Percentiles rank a stretch among this genome's conserved stretches.
These are phyloP conservation scores for Rhizoclosmatium sp. DNA, from an alignment of 192 early-diverging fungal genomes.

Conservation along the genomic window DNA sequence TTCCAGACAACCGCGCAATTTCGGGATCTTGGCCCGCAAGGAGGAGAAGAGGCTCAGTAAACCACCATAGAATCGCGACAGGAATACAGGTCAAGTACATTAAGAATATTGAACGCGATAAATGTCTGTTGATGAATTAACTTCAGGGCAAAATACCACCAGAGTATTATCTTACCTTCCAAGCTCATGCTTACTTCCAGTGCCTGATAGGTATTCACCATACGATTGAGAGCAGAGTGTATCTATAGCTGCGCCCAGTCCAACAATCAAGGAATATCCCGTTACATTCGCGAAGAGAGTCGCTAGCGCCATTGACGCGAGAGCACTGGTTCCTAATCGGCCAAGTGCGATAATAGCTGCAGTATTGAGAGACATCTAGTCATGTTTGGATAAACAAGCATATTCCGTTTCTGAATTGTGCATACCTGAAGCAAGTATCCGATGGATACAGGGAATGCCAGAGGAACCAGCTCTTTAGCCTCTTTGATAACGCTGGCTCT, in stretches of 20 bases:
- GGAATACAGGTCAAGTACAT: slow-evolving; percentile 73
- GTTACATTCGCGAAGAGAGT: slow-evolving; percentile 57
- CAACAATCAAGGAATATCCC: slow-evolving; percentile 50
- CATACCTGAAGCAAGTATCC: slow-evolving; percentile 30
- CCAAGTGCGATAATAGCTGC: slow-evolving; percentile 27
- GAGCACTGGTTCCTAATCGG: slow-evolving; percentile 45
- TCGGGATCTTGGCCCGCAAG: slow-evolving; percentile 76
- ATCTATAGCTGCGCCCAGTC: slow-evolving; percentile 59
- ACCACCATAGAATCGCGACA: slow-evolving; percentile 74
- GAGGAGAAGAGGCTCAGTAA: slow-evolving; percentile 73
- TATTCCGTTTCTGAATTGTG: neutral
- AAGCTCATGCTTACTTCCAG: slow-evolving; percentile 41
- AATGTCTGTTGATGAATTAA: slow-evolving; percentile 40
- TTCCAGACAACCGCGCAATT: slow-evolving; percentile 71
- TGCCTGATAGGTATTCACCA: slow-evolving; percentile 31
- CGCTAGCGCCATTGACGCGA: slow-evolving; percentile 46
- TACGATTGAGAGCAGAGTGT: slow-evolving; percentile 60
- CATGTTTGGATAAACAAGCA: neutral
- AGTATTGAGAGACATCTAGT: neutral
- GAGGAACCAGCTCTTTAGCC: slow-evolving; percentile 6
- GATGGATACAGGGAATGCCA: slow-evolving; percentile 25
- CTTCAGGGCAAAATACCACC: neutral
- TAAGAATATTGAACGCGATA: slow-evolving; percentile 76
- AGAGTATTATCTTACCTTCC: slow-evolving; percentile 38
- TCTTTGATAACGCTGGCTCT: slow-evolving; percentile 2